Percentiles rank a stretch among this genome's conserved stretches.
These are phyloP conservation scores for Fusarium sp. DNA, from an alignment of 2,329 filamentous ascomycete genomes.

Conservation along the genomic window DNA sequence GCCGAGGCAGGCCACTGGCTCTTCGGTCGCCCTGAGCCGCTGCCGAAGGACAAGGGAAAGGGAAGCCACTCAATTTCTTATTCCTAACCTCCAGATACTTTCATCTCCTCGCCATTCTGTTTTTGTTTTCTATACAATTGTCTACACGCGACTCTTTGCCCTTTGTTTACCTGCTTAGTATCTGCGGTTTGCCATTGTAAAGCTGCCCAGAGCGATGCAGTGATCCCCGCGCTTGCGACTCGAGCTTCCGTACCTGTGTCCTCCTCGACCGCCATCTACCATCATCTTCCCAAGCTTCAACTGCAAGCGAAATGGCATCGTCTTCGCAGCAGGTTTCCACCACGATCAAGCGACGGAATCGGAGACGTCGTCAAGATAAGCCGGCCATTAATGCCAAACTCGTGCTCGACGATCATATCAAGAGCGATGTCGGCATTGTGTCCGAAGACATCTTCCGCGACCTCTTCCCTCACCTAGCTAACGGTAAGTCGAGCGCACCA, in stretches of 20 bases:
- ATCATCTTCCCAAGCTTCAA: background rate
- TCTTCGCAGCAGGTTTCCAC: slow-evolving; percentile 43
- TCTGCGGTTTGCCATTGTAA: slow-evolving; percentile 2
- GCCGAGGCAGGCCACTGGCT: slow-evolving; percentile 41
- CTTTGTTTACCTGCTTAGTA: background rate
- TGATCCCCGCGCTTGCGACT: slow-evolving; percentile 36
- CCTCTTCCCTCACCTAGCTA: slow-evolving; percentile 74
- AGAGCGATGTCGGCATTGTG: slow-evolving; percentile 85
- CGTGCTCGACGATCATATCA: slow-evolving; percentile 85
- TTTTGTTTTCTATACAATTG: slow-evolving; percentile 10
- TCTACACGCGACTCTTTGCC: background rate
- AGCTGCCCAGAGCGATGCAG: slow-evolving; percentile 26
- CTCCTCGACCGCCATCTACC: slow-evolving; percentile 18
- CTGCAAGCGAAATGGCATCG: slow-evolving; percentile 46
- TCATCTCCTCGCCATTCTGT: slow-evolving; percentile 12
- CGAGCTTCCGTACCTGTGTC: slow-evolving; percentile 21
- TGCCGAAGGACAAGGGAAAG: slow-evolving; percentile 33
- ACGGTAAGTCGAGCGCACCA: slow-evolving; percentile 57
- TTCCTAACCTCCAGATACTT: slow-evolving; percentile 24
- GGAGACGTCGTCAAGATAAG: slow-evolving; percentile 74
- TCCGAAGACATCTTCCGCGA: slow-evolving; percentile 88
- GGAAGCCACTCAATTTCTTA: slow-evolving; percentile 33
- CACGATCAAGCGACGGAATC: slow-evolving; percentile 56
- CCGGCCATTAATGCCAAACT: slow-evolving; percentile 82
- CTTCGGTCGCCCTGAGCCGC: slow-evolving; percentile 39